These are phyloP conservation scores for Alternaria postmessia DNA, from an alignment of 2,329 filamentous ascomycete species.

Conservation along the genomic window DNA sequence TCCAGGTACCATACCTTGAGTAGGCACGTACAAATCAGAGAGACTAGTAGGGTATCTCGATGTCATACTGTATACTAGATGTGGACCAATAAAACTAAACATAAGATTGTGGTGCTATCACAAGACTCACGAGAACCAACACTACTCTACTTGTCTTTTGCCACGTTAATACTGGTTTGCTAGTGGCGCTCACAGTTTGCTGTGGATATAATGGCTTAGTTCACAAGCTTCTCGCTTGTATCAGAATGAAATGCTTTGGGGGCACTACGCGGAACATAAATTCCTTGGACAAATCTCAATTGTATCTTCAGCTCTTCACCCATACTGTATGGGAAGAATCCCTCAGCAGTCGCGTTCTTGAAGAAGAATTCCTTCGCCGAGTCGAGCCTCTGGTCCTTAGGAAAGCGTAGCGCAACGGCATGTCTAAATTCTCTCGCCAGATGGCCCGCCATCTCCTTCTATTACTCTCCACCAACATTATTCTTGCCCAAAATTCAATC, in stretches of 20 bases:
- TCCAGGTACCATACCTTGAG: not conserved
- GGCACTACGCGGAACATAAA: not conserved
- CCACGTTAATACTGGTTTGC: not conserved
- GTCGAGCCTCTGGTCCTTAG: not conserved
- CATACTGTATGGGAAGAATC: not conserved
- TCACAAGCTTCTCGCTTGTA: not conserved
- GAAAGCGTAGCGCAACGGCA: not conserved
- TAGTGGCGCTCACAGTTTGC: not conserved
- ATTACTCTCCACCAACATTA: not conserved
- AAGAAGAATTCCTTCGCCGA: not conserved
- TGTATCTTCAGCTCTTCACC: not conserved
- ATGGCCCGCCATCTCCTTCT: not conserved
- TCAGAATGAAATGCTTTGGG: not conserved
- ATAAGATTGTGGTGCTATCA: not conserved
- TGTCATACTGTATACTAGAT: not conserved
- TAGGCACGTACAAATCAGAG: not conserved
- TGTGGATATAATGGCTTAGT: not conserved
- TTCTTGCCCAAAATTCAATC: not conserved
- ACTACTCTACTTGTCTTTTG: not conserved
- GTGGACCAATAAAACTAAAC: not conserved
- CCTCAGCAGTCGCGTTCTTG: too few relatives aligned
- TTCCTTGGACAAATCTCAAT: not conserved
- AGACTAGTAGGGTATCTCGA: not conserved
- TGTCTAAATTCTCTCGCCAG: not conserved
- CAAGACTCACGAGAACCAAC: not conserved